These are phyloP conservation scores for Mortierella hygrophila DNA, from an alignment of 192 early-diverging fungal species.

Conservation along the genomic window DNA sequence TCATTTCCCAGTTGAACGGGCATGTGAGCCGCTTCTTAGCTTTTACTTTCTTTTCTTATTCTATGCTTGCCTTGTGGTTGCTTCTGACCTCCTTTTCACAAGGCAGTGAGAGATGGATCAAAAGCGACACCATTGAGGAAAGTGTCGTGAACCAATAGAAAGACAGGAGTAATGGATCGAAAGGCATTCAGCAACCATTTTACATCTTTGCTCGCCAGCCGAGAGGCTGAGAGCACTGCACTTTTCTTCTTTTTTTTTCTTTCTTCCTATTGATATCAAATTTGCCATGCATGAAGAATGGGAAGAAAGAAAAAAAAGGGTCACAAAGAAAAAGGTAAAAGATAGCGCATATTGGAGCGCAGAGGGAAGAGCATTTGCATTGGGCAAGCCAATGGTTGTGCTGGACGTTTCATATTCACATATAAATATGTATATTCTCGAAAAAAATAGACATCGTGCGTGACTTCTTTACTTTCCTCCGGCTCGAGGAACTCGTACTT, in stretches of 20 bases:
- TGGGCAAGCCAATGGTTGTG: background rate
- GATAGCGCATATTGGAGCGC: background rate
- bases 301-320: background rate
- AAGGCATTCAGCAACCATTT: background rate
- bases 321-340: background rate
- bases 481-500: background rate
- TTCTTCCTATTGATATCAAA: background rate
- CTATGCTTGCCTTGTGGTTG: background rate
- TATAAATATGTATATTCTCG: background rate
- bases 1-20: no score
- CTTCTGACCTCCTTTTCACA: background rate
- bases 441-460: background rate
- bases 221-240: constrained; percentile 5
- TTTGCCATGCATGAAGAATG: constrained; percentile 1
- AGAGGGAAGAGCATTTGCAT: background rate
- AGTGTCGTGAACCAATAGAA: background rate
- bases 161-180: background rate
- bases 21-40: no score
- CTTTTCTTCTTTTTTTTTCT: background rate
- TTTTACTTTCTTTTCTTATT: background rate
- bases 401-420: background rate
- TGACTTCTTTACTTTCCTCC: background rate
- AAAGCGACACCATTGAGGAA: background rate
- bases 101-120: background rate
- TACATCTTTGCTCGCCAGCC: background rate